These are phyloP conservation scores for Parastagonospora nodorum DNA, from an alignment of 2,329 filamentous ascomycete genomes.

Conservation along the genomic window DNA sequence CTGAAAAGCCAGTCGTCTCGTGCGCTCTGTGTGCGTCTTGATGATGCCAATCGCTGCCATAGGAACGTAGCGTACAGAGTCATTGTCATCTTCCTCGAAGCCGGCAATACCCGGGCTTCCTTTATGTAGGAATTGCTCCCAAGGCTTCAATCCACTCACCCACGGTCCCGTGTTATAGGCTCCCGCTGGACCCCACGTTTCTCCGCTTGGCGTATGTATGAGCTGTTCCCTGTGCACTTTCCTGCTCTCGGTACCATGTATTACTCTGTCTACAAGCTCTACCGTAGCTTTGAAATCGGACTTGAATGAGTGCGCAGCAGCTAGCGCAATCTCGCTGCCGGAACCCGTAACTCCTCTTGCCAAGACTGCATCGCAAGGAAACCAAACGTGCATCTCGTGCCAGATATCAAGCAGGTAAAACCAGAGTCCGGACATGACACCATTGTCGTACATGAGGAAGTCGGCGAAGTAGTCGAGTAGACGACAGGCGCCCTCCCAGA, in stretches of 20 bases:
- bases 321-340: too few relatives aligned
- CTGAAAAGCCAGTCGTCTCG: conserved; percentile 1
- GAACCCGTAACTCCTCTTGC: conserved; percentile 1
- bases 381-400: conserved; percentile 12
- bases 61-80: conserved; percentile 20
- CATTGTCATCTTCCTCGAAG: not conserved
- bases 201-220: conserved; percentile 12
- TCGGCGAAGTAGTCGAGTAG: conserved; percentile 41
- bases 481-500: conserved; percentile 21
- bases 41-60: conserved; percentile 31
- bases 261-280: conserved; percentile 2
- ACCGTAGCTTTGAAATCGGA: conserved; percentile 1
- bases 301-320: not conserved
- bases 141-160: conserved; percentile 29
- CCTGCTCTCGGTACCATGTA: conserved; percentile 1
- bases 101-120: conserved; percentile 23
- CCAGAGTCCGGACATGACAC: conserved; percentile 33
- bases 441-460: conserved; percentile 25
- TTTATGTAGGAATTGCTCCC: conserved; percentile 33
- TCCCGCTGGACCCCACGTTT: not conserved
- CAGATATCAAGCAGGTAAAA: conserved; percentile 32
- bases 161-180: conserved; percentile 17
- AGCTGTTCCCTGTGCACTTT: conserved; percentile 1
- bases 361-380: conserved; percentile 1
- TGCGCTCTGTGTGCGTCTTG: conserved; percentile 21